Conservation (phyloP, 306 rosid genomes). For the Betula pendula region DNA sequence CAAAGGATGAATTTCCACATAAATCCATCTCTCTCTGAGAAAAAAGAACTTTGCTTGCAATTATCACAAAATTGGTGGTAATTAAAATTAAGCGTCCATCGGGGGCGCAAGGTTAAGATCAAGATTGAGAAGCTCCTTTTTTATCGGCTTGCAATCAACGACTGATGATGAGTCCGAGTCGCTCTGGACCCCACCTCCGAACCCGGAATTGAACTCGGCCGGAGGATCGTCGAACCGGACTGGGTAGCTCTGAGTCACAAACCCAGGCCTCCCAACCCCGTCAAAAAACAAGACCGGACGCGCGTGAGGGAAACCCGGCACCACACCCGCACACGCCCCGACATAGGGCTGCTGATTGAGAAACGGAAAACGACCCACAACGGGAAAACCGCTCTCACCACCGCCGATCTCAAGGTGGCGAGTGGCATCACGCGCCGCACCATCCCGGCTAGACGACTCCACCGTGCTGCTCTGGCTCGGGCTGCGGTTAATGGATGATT, state of each 20-base stretch:
- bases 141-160: slow-evolving; percentile 46
- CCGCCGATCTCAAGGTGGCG: slow-evolving; percentile 10
- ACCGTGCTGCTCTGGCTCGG: slow-evolving; percentile 59
- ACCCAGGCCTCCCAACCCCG: slow-evolving; percentile 21
- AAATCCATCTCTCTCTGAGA: slow-evolving; percentile 23
- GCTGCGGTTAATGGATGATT: slow-evolving; percentile 11
- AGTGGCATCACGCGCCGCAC: slow-evolving; percentile 37
- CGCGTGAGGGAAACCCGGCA: slow-evolving; percentile 6
- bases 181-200: slow-evolving; percentile 40
- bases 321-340: too few species aligned
- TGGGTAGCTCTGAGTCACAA: slow-evolving; percentile 36
- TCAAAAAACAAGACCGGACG: slow-evolving; percentile 43
- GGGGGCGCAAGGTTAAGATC: slow-evolving; percentile 76
- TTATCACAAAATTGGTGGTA: not conserved
- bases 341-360: slow-evolving; percentile 35
- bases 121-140: slow-evolving; percentile 39
- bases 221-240: slow-evolving; percentile 38
- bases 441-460: slow-evolving; percentile 37
- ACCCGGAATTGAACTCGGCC: slow-evolving; percentile 26
- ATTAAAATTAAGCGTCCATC: slow-evolving; percentile 34
- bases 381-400: not conserved
- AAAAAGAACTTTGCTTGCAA: not conserved
- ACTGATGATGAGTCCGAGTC: slow-evolving; percentile 54
- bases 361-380: slow-evolving; percentile 46
- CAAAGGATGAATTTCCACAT: slow-evolving; percentile 25